Conservation (phyloP, 345 rosid genomes). For the Viola odorata region DNA sequence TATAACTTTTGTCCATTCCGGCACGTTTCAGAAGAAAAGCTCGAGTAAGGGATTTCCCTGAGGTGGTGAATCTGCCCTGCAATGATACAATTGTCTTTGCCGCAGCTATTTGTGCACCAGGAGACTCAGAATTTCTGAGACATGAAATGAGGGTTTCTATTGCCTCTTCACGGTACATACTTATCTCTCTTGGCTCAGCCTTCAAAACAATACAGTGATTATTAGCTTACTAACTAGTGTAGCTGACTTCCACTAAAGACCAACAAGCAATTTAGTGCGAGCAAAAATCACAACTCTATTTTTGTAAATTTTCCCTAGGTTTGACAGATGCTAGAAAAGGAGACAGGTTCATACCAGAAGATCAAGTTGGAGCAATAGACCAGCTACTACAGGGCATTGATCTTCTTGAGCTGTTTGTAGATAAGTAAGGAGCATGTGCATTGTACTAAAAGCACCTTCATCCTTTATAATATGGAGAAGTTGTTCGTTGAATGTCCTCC, state of each 20-base stretch:
- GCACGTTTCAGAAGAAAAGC: slow-evolving; percentile 55
- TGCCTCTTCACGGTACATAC: slow-evolving; percentile 71
- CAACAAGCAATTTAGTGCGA: background rate
- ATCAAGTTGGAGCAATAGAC: slow-evolving; percentile 68
- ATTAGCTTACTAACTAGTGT: background rate
- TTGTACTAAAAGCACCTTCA: slow-evolving; percentile 53
- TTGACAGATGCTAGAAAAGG: background rate
- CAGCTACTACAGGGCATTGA: slow-evolving; percentile 49
- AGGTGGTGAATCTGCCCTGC: slow-evolving; percentile 57
- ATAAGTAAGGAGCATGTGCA: slow-evolving; percentile 53
- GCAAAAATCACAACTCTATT: background rate
- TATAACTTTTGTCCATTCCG: slow-evolving; percentile 43
- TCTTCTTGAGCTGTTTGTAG: slow-evolving; percentile 44
- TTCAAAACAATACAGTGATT: slow-evolving; percentile 18
- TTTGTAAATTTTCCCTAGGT: background rate
- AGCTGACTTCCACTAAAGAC: background rate
- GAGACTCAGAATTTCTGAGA: slow-evolving; percentile 47
- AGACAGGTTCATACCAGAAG: slow-evolving; percentile 45
- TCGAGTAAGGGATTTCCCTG: slow-evolving; percentile 48
- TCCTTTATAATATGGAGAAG: slow-evolving; percentile 55
- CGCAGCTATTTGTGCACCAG: slow-evolving; percentile 52
- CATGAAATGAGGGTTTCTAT: slow-evolving; percentile 54
- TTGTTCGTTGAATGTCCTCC: slow-evolving; percentile 53
- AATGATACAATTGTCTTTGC: slow-evolving; percentile 46
- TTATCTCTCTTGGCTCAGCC: slow-evolving; percentile 73